phyloP scores from a whole-genome alignment of 176 grass and related monocot genomes.

The Triticum turgidum region DNA sequence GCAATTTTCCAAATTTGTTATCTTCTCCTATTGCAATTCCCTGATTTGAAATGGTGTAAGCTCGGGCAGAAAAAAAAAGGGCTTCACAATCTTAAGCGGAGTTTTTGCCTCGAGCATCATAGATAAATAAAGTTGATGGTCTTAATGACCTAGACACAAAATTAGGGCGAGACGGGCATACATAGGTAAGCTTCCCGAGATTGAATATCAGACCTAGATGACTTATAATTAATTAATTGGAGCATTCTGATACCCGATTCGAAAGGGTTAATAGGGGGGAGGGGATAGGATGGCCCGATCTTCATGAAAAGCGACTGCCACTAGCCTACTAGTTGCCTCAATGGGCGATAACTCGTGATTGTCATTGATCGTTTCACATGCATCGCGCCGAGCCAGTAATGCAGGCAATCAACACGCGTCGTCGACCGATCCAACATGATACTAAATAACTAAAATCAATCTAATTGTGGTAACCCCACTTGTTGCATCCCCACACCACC shows the following conservation, averaged over 20 bases:
- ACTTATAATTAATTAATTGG: neutral
- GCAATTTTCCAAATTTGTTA: neutral
- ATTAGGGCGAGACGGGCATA: neutral
- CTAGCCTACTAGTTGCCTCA: neutral
- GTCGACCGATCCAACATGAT: neutral
- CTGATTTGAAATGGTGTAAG: neutral
- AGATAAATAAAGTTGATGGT: neutral
- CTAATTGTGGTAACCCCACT: neutral
- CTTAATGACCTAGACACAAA: neutral
- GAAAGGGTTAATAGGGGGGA: neutral
- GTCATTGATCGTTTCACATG: neutral
- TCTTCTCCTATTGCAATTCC: neutral
- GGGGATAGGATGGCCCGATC: neutral
- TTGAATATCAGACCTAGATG: neutral
- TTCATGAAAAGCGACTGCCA: neutral
- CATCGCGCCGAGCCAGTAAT: neutral
- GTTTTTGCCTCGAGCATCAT: neutral
- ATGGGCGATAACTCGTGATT: neutral
- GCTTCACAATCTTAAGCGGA: neutral
- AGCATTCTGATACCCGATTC: neutral
- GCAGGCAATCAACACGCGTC: accelerated
- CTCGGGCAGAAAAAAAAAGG: neutral
- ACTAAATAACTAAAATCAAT: neutral
- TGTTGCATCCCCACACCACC: neutral
- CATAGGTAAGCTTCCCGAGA: neutral